These are phyloP conservation scores for Cryptosporidium andersoni DNA, from an alignment of 169 alveolate genomes.

Conservation along the genomic window DNA sequence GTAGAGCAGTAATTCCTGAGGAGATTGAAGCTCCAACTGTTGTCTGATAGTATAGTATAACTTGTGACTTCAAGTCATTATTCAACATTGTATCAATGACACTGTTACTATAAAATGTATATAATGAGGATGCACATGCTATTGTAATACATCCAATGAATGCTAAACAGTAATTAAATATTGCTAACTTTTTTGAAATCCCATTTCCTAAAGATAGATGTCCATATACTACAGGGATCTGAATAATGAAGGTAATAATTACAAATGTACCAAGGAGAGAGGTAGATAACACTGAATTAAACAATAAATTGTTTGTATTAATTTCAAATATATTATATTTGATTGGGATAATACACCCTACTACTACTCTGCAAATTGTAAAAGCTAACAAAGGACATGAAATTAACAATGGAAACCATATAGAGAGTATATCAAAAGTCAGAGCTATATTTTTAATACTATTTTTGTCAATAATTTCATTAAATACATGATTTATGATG, in stretches of 20 bases:
- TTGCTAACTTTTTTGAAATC: constrained; percentile 43
- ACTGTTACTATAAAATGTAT: constrained; percentile 20
- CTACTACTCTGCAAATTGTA: background rate
- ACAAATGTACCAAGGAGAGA: background rate
- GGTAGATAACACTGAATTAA: too few relatives aligned
- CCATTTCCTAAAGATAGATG: constrained; percentile 3
- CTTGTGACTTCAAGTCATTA: constrained; percentile 43
- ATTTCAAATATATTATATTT: too few relatives aligned
- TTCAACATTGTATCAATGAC: background rate
- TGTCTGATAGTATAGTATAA: constrained; percentile 27
- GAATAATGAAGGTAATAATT: constrained; percentile 3
- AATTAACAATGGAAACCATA: too few relatives aligned
- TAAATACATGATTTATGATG: too few relatives aligned
- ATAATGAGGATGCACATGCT: constrained; percentile 18
- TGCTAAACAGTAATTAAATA: constrained; percentile 39
- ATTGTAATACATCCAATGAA: constrained; percentile 38
- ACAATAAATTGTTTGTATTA: too few relatives aligned
- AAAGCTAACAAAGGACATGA: background rate
- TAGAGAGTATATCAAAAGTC: too few relatives aligned
- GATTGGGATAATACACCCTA: too few relatives aligned
- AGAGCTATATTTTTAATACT: too few relatives aligned
- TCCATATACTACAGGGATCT: constrained; percentile 36
- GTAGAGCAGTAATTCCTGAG: constrained; percentile 48
- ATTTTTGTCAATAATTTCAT: too few relatives aligned
- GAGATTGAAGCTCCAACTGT: constrained; percentile 21